Evolutionary conservation across 2,329 filamentous ascomycete genomes (phyloP), one percentile per base, ranked within the genome.

Genomic region (Tolypocladium guangdongense): DNA sequence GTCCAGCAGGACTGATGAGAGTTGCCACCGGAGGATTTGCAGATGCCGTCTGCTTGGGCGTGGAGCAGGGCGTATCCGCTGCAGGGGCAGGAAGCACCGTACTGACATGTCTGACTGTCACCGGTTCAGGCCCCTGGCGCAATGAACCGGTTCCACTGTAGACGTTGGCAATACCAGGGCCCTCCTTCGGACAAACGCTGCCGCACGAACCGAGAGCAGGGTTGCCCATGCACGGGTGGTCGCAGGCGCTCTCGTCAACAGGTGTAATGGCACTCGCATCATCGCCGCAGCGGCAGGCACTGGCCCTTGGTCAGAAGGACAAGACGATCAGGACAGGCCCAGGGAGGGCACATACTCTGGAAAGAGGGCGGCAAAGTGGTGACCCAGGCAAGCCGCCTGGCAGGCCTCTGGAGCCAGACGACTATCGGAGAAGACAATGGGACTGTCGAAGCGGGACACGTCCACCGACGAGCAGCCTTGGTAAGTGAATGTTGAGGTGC

Each of bases 281-380:
- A 50, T 71, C 62, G 50, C 68, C 68, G 50, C 68, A 71, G 49
- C 63, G 68, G 22, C 68, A 71, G 16, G 62, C 63, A 55, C 68
- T 71, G 37, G 2, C 7, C 1, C 36, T 7, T 11, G 45, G 39
- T 56, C 62, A 57, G 62, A 52, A 24, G 10, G n/a, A 12, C 12
- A 24, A 11, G n/a, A 12, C 12, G 11, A 3, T 32, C 1, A 2
- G 4, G 6, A 16, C 4, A 3, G 3, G 4, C 10, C 27, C 2
- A 1, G 2, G 8, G 10, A 30, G 7, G 0, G 8, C 18, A 57
- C 66, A 39, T 50, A 71, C 68, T 64, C 60, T 12, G 67, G 67
- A n/a, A 66, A 55, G 16, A 67, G 54, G 10, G 61, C 64, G 47
- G 68, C 66, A 51, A 64, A 59, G 45, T 52, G 57, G 46, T 65